Conservation (phyloP, 352 stramenopile genomes). For the Phytophthora fragariaefolia region DNA sequence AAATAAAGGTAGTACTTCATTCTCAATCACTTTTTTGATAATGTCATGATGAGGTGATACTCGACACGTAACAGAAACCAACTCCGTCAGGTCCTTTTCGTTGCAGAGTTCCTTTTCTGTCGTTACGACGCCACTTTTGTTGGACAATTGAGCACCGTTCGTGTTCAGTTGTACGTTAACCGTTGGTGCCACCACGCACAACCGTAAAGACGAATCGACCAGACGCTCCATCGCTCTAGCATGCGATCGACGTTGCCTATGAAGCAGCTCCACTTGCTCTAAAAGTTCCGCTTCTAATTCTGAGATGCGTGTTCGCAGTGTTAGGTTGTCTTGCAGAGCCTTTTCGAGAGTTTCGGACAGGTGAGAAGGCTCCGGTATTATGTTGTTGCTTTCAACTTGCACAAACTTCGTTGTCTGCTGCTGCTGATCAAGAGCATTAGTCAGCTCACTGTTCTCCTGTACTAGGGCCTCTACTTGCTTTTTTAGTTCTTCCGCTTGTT, state of each 20-base stretch:
- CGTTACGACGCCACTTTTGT: not conserved
- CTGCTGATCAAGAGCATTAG: not conserved
- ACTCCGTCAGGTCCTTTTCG: not conserved
- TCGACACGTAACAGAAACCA: conserved; percentile 32
- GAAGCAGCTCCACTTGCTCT: conserved; percentile 25
- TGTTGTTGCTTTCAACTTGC: conserved; percentile 6
- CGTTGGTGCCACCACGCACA: conserved; percentile 84
- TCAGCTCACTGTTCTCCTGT: conserved; percentile 9
- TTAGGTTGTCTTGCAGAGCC: conserved; percentile 12
- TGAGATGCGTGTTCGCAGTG: conserved; percentile 11
- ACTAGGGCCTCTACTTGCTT: conserved; percentile 5
- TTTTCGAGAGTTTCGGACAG: conserved; percentile 10
- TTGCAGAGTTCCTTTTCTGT: not conserved
- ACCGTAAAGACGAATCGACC: conserved; percentile 56
- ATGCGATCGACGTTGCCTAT: conserved; percentile 41
- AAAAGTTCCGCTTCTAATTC: conserved; percentile 24
- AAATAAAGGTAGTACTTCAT: conserved; percentile 69
- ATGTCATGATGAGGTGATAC: conserved; percentile 39
- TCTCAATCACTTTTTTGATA: conserved; percentile 68
- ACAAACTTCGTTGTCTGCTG: conserved; percentile 1
- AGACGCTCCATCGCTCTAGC: conserved; percentile 40
- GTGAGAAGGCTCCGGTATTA: conserved; percentile 11
- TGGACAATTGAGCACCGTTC: conserved; percentile 24
- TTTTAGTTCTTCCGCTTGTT: conserved; percentile 5
- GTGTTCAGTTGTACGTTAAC: conserved; percentile 81